Base-by-base conservation (phyloP, 2,329 filamentous ascomycete genomes). In the Rutstroemia sp. region DNA sequence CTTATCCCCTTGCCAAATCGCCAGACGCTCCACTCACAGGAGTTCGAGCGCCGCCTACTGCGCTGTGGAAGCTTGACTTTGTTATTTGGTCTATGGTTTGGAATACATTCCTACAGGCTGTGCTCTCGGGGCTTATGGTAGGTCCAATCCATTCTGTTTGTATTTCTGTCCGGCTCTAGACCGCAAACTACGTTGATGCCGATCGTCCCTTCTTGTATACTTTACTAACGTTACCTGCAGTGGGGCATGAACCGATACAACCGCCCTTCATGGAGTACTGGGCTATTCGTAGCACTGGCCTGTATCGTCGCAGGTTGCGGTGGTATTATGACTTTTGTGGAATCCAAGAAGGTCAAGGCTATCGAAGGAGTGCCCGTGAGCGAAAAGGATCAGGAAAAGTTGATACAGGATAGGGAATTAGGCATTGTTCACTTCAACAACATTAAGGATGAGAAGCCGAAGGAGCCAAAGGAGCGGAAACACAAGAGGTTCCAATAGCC, bases 201-300 rank as follows among this genome's bases (percentile, higher is more conserved):
- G 30, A 34, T 4, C 30, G 12, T 34, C 10, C 10, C 14, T 21
- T 21, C 21, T 14, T 34, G 4, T 34, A 44, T 10, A 17, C 21
- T 44, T 44, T 44, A 17, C 21, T 44, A 7, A 34, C 4, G 1
- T 44, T 44, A 14, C 12, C 27, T 49, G 9, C 6, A 49, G 90
- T 95, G 88, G 88, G 84, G 81, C 2, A 76, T 88, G 71, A 87
- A 89, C 67, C 76, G 88, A 21, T 85, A 84, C 65, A 73, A 86
- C 21, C 77, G 90, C n/a, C 89, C 90, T 0, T 80, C 81, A 21
- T 95, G 89, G 89, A 80, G 84, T 10, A 92, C 88, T 0, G 90
- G 89, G 1, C 71, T 91, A 0, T 89, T 94, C 66, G 86, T 95
- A 17, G 87, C 81, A 2, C 68, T 92, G 5, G 89, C 83, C 2